Percentiles rank a stretch among this genome's conserved stretches.
Evolutionary conservation across 495 filamentous ascomycete species (phyloP).

Genomic region (Trypethelium eluteriae): DNA sequence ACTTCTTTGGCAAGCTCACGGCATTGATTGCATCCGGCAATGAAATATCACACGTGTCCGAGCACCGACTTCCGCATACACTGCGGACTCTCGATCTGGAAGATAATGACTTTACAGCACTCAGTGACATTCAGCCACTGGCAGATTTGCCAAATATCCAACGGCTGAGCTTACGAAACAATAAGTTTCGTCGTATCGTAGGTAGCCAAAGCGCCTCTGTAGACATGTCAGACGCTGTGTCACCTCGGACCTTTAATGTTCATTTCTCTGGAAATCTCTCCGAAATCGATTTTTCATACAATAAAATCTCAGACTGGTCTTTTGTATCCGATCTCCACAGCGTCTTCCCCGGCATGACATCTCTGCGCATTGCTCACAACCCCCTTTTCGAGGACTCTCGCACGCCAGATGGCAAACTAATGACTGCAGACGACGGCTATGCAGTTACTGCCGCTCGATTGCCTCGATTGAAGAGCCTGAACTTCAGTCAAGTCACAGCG

Average conservation of each 20-base stretch:
- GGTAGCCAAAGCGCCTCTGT: not conserved
- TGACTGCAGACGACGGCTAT: slow-evolving; percentile 64
- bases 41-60: slow-evolving; percentile 32
- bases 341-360: slow-evolving; percentile 61
- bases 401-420: slow-evolving; percentile 36
- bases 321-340: slow-evolving; percentile 58
- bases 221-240: slow-evolving; percentile 23
- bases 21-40: slow-evolving; percentile 53
- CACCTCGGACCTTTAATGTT: not conserved
- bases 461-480: slow-evolving; percentile 56
- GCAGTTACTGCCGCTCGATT: slow-evolving; percentile 84
- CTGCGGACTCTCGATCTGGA: slow-evolving; percentile 63
- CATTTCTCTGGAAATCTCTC: slow-evolving; percentile 33
- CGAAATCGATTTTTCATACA: slow-evolving; percentile 75
- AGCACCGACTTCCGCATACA: slow-evolving; percentile 34
- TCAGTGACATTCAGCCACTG: slow-evolving; percentile 45
- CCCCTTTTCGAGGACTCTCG: slow-evolving; percentile 55
- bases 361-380: slow-evolving; percentile 74
- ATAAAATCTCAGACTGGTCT: slow-evolving; percentile 60
- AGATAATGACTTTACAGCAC: slow-evolving; percentile 59
- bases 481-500: slow-evolving; percentile 64
- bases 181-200: slow-evolving; percentile 31
- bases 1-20: slow-evolving; percentile 50
- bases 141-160: slow-evolving; percentile 51
- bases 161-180: slow-evolving; percentile 41